Conservation (phyloP, 176 grass and related monocot genomes). For the Oryza nivara region DNA sequence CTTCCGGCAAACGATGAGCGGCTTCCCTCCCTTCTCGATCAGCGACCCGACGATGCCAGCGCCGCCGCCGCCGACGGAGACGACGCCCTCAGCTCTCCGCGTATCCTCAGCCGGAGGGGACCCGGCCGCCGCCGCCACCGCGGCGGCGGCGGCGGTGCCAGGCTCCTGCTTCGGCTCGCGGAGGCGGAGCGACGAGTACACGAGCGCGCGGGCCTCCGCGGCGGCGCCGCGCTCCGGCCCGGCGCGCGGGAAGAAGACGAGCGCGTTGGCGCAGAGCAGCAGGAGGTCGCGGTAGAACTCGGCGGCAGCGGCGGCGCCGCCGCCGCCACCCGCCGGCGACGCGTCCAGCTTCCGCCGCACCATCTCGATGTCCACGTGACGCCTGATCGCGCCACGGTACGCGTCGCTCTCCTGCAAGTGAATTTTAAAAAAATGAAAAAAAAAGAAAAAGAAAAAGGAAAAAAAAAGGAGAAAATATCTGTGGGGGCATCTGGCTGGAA, state of each 20-base stretch:
- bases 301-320: not conserved
- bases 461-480: not conserved
- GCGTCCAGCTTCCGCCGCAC: slow-evolving; percentile 58
- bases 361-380: slow-evolving; percentile 76
- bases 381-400: slow-evolving; percentile 66
- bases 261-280: slow-evolving; percentile 73
- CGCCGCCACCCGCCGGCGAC: not conserved
- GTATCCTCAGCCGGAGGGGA: not conserved
- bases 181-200: slow-evolving; percentile 34
- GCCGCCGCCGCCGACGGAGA: no score
- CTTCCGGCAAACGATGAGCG: slow-evolving; percentile 82
- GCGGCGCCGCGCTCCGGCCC: slow-evolving; percentile 56
- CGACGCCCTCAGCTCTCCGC: not conserved
- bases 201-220: slow-evolving; percentile 48
- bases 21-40: slow-evolving; percentile 59
- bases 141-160: not conserved
- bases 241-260: slow-evolving; percentile 65
- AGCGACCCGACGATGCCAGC: slow-evolving; percentile 45
- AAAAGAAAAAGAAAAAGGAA: not conserved
- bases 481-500: not conserved
- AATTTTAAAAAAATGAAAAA: not conserved
- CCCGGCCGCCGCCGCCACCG: not conserved
- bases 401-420: slow-evolving; percentile 54
- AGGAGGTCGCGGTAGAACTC: slow-evolving; percentile 89
- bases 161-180: slow-evolving; percentile 32